Conservation (phyloP, 1,139 yeast species). For the Yamadazyma membranifaciens region DNA sequence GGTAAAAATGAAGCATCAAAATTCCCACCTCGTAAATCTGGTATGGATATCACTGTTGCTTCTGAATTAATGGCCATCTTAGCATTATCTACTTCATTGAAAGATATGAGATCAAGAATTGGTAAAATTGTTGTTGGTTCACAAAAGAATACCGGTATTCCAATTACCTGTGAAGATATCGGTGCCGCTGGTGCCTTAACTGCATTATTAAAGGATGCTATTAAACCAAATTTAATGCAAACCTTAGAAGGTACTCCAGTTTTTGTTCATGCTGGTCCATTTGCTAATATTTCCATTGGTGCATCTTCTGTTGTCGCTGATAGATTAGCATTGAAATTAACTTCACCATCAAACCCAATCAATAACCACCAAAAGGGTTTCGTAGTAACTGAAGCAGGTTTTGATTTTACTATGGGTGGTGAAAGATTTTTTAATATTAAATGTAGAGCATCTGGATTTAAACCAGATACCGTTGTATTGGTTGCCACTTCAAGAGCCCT, state of each 20-base stretch:
- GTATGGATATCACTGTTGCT: slow-evolving; percentile 82
- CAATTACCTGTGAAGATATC: slow-evolving; percentile 75
- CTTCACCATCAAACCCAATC: slow-evolving; percentile 47
- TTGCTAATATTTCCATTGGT: slow-evolving; percentile 83
- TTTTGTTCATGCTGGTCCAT: slow-evolving; percentile 83
- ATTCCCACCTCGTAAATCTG: slow-evolving; percentile 67
- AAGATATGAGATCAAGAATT: slow-evolving; percentile 67
- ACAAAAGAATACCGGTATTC: slow-evolving; percentile 53
- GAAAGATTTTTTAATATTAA: slow-evolving; percentile 80
- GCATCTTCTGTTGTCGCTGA: slow-evolving; percentile 83
- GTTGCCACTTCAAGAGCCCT: slow-evolving; percentile 81
- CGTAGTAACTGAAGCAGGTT: slow-evolving; percentile 84
- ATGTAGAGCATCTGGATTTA: slow-evolving; percentile 71
- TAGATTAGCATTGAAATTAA: slow-evolving; percentile 65
- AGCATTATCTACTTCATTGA: slow-evolving; percentile 65
- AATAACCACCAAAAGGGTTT: slow-evolving; percentile 52
- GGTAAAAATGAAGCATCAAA: slow-evolving; percentile 69
- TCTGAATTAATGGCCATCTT: slow-evolving; percentile 80
- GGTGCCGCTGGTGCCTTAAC: slow-evolving; percentile 82
- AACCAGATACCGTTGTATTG: slow-evolving; percentile 71
- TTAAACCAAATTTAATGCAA: slow-evolving; percentile 83
- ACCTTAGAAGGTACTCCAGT: slow-evolving; percentile 85
- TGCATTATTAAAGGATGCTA: slow-evolving; percentile 76
- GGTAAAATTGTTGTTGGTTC: slow-evolving; percentile 73
- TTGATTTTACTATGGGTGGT: slow-evolving; percentile 88